phyloP scores from a whole-genome alignment of 371 early-diverging fungal genomes.

The Thermomucor indicae-seudaticae region DNA sequence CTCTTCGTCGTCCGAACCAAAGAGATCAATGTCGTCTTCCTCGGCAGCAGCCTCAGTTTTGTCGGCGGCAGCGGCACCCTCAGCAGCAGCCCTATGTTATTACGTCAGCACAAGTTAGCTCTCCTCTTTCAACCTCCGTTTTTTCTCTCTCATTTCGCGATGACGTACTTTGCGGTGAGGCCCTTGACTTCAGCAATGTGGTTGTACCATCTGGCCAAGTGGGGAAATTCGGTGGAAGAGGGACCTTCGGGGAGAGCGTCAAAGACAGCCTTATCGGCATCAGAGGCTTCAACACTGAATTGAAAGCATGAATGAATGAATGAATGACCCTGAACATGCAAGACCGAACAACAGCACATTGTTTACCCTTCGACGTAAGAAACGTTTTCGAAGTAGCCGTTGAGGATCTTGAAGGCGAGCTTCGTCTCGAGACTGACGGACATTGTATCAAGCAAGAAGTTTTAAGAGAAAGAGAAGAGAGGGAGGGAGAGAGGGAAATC shows the following conservation, averaged over 20 bases:
- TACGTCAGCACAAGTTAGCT: background rate
- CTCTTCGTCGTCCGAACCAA: conserved; percentile 91
- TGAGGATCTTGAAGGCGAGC: conserved; percentile 85
- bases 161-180: conserved; percentile 42
- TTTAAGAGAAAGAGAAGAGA: conserved; percentile 2
- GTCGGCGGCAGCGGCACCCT: conserved; percentile 30
- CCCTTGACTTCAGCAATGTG: conserved; percentile 79
- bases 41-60: conserved; percentile 61
- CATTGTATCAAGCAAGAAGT: conserved; percentile 37
- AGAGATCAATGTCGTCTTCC: conserved; percentile 94
- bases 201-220: conserved; percentile 93
- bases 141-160: no score
- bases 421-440: conserved; percentile 63
- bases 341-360: conserved; percentile 10
- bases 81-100: conserved; percentile 42
- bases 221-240: conserved; percentile 73
- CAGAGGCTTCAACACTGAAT: conserved; percentile 79
- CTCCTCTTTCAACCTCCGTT: no score
- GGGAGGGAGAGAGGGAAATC: background rate
- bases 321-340: conserved; percentile 93
- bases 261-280: conserved; percentile 93
- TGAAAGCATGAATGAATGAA: background rate
- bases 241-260: conserved; percentile 77
- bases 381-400: conserved; percentile 76
- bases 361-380: conserved; percentile 78